Evolutionary conservation across 129 eudicot genomes (phyloP), one percentile per base, ranked within the genome.

Genomic region (sunflower (Helianthus annuus)): DNA sequence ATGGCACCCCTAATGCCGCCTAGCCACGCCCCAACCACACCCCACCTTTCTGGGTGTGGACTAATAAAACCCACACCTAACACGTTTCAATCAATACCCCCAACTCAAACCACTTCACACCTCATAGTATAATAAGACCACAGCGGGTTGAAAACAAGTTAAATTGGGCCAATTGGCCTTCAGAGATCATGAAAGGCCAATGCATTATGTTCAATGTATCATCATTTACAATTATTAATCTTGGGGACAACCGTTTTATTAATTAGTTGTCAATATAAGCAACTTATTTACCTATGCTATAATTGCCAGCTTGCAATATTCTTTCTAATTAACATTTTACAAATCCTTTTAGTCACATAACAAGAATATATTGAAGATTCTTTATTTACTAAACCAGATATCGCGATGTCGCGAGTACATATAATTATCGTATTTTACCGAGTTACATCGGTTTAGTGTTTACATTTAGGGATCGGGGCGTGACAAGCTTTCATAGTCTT

Each of bases 401-500:
- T 56, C 24, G 4, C 1, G 36, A 56, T 1, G 62, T 56, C 24
- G 8, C 4, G 7, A 12, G 14, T 22, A 56, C 34, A 22, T 8
- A n/a, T 49, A 49, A 3, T 11, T 34, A 34, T 1, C 29, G 19
- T 10, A 2, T 69, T 48, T 11, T 17, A 69, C 27, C 55, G 22
- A 38, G 27, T 48, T 22, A 60, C 13, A 51, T 6, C 15, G 52
- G 49, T 69, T 34, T 29, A 12, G 10, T 13, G 36, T 57, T 79
- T 65, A 52, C 85, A 84, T 5, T 38, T 77, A 10, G 91, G 89
- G 7, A 34, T 0, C 0, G 72, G 0, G 16, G 82, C 80, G 2
- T 68, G 62, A 64, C 96, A 89, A 3, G 64, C 22, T 17, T 11
- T 6, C 1, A 84, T 69, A 0, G 73, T 73, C 60, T 64, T 87